phyloP scores from a whole-genome alignment of 495 filamentous ascomycete genomes.

The Evernia prunastri region DNA sequence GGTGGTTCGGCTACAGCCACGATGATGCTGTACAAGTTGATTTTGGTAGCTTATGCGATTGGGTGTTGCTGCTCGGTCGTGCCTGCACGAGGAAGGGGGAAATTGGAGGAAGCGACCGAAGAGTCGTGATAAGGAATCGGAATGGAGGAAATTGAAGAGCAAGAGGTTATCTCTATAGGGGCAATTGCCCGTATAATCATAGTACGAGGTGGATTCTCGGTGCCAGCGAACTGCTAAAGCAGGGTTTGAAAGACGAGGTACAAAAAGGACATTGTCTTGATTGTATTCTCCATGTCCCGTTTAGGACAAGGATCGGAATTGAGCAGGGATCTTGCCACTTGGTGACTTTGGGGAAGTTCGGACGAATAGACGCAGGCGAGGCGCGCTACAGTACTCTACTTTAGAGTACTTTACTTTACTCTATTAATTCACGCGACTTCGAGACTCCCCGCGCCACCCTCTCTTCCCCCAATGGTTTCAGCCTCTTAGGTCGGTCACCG shows the following conservation, averaged over 20 bases:
- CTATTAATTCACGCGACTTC: too few species aligned
- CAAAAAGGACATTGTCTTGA: not conserved
- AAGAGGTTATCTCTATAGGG: not conserved
- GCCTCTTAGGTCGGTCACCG: too few species aligned
- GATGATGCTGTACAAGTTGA: not conserved
- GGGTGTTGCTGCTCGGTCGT: not conserved
- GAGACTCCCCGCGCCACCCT: too few species aligned
- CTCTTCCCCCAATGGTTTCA: too few species aligned
- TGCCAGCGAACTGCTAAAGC: not conserved
- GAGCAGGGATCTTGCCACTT: not conserved
- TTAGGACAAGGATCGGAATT: not conserved
- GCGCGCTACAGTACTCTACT: not conserved
- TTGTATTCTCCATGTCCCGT: conserved; percentile 4
- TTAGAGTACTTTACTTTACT: too few species aligned
- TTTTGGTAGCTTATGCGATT: not conserved
- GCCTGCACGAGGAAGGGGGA: conserved; percentile 1
- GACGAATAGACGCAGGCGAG: not conserved
- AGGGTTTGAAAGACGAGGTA: not conserved
- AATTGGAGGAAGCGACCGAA: not conserved
- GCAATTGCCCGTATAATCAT: not conserved
- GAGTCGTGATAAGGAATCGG: not conserved
- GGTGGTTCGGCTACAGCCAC: not conserved
- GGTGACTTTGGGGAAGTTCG: too few species aligned
- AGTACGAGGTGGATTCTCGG: not conserved
- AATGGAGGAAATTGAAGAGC: not conserved